Evolutionary conservation across 2,329 filamentous ascomycete genomes (phyloP).

Genomic region (Paecilomyces fulvus): DNA sequence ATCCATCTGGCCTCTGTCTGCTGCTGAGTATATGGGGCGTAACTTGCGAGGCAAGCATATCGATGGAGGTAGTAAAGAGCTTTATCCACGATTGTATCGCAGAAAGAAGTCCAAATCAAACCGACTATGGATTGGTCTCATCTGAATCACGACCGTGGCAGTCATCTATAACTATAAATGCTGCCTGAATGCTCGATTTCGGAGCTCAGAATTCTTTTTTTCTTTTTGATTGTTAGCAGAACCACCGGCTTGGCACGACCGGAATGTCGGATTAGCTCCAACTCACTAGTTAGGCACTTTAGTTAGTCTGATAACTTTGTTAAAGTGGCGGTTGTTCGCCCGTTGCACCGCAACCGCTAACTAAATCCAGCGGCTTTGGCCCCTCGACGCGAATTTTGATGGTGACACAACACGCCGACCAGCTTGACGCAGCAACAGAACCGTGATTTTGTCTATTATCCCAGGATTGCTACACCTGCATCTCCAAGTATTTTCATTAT

Average conservation of each 20-base stretch:
- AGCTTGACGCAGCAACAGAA: not conserved
- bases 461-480: not conserved
- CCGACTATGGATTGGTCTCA: not conserved
- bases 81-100: constrained; percentile 13
- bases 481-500: not conserved
- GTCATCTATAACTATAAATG: not conserved
- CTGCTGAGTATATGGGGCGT: constrained; percentile 18
- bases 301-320: not conserved
- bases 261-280: not conserved
- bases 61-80: constrained; percentile 9
- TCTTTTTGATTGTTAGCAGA: not conserved
- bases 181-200: not conserved
- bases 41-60: constrained; percentile 20
- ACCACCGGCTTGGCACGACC: not conserved
- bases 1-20: constrained; percentile 48
- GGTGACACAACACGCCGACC: not conserved
- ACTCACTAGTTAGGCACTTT: not conserved
- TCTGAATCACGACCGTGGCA: not conserved
- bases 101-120: not conserved
- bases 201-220: not conserved
- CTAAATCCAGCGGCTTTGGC: not conserved
- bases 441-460: not conserved
- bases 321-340: not conserved
- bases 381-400: not conserved
- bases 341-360: constrained; percentile 24